Evolutionary conservation across 2,329 filamentous ascomycete genomes (phyloP).

Genomic region (Fusarium mundagurra): DNA sequence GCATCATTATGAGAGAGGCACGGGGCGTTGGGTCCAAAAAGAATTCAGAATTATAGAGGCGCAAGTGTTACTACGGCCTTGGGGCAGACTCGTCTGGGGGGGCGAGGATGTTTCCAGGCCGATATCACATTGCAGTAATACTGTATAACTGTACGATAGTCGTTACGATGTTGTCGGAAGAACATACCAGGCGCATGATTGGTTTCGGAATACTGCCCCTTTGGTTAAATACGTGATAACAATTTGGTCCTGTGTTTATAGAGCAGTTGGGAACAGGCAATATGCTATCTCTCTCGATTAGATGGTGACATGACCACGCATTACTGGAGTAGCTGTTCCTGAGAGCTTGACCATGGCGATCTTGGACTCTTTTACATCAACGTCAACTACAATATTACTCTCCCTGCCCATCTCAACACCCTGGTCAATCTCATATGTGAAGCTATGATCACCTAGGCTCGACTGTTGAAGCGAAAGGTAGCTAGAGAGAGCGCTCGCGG

Average conservation of each 20-base stretch:
- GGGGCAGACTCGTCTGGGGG: slow-evolving; percentile 43
- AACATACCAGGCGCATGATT: slow-evolving; percentile 42
- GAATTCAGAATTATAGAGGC: slow-evolving; percentile 43
- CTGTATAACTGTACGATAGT: slow-evolving; percentile 53
- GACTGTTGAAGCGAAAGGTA: slow-evolving; percentile 61
- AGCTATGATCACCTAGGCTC: slow-evolving; percentile 43
- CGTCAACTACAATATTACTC: slow-evolving; percentile 62
- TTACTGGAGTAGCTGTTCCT: slow-evolving; percentile 49
- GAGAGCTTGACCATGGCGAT: slow-evolving; percentile 47
- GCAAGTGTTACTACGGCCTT: slow-evolving; percentile 27
- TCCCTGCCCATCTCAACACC: slow-evolving; percentile 74
- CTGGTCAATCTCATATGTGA: slow-evolving; percentile 66
- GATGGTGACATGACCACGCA: slow-evolving; percentile 47
- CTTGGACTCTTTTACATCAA: slow-evolving; percentile 46
- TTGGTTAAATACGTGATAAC: neutral
- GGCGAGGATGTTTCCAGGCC: slow-evolving; percentile 21
- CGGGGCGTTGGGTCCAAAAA: slow-evolving; percentile 42
- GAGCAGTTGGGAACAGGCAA: neutral
- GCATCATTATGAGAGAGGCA: slow-evolving; percentile 32
- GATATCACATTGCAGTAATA: slow-evolving; percentile 45
- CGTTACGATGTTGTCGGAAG: slow-evolving; percentile 43
- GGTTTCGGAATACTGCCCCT: slow-evolving; percentile 19
- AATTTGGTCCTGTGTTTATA: neutral
- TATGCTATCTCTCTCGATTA: slow-evolving; percentile 15
- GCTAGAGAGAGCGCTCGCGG: slow-evolving; percentile 65